Evolutionary conservation across 2,329 filamentous ascomycete species (phyloP), one percentile per base, ranked within the genome.

Genomic region (Colletotrichum sojae): DNA sequence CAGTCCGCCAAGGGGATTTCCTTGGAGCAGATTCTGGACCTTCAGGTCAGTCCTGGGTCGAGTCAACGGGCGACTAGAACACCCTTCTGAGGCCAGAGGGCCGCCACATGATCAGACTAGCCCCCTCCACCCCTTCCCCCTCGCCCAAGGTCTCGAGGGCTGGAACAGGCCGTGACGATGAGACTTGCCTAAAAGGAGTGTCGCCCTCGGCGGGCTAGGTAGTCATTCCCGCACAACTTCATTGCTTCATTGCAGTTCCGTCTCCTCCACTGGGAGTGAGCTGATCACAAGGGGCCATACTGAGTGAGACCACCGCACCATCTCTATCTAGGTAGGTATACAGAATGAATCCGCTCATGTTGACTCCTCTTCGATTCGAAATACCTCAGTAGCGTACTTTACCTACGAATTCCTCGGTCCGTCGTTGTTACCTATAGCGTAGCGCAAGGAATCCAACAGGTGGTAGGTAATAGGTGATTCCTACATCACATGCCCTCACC

Each of bases 91-190:
- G 40, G 13, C n/a, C n/a, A 54, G 46, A 54, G n/a, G 20, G 9
- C 25, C 18, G 62, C 66, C 66, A 65, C 66, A 65, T 69, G 66
- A 66, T 54, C 52, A 40, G 22, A 48, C 31, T 13, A 61, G 20
- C 43, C 13, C 40, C 52, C 45, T 36, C 25, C 60, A 46, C 55
- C 18, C 40, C 31, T 20, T 46, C 63, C 51, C 6, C 22, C 22
- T 43, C 54, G 59, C 49, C 27, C 20, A 22, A 49, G 55, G 61
- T 66, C 61, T 59, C 49, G 54, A 65, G 61, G 59, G 39, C 31
- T 48, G 60, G 22, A 36, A 52, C 27, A 27, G 36, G 51, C 43
- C 27, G 63, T 57, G 56, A 57, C 27, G 25, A 20, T 53, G 20
- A 27, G 39, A 52, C 16, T 25, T 43, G 40, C 20, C 25, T 16